Evolutionary conservation across 1,284 basidiomycete species (phyloP).

Genomic region (Apiotrichum akiyoshidainum): DNA sequence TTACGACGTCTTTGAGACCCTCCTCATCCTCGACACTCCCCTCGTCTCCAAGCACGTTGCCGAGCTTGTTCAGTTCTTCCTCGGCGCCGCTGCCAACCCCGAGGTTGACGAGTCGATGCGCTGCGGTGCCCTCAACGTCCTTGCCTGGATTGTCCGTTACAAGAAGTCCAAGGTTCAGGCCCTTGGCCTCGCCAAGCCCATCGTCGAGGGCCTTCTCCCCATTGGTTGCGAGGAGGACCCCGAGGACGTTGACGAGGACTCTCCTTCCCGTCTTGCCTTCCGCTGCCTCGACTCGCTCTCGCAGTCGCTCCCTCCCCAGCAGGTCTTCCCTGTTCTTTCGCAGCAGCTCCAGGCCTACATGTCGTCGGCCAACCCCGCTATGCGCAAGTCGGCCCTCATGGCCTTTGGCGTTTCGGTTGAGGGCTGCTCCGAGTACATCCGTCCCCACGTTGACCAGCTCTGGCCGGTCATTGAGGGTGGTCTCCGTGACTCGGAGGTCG

Average conservation of each 20-base stretch:
- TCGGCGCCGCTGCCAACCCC: conserved; percentile 77
- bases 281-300: conserved; percentile 93
- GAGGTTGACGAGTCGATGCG: conserved; percentile 77
- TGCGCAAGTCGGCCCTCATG: conserved; percentile 90
- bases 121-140: conserved; percentile 85
- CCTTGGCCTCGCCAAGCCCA: conserved; percentile 76
- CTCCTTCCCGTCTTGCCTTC: conserved; percentile 88
- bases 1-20: conserved; percentile 93
- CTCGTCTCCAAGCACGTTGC: conserved; percentile 84
- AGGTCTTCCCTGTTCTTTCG: conserved; percentile 93
- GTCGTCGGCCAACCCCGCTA: conserved; percentile 68
- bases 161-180: conserved; percentile 96
- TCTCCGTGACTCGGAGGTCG: conserved; percentile 75
- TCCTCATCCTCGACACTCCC: conserved; percentile 91
- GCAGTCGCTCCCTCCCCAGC: conserved; percentile 87
- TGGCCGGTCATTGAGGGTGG: conserved; percentile 95
- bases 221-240: conserved; percentile 86
- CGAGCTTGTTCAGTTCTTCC: conserved; percentile 84
- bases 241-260: conserved; percentile 74
- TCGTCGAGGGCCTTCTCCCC: conserved; percentile 88
- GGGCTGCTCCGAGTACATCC: conserved; percentile 97
- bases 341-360: conserved; percentile 78
- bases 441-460: conserved; percentile 83
- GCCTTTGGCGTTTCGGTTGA: conserved; percentile 95
- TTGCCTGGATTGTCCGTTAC: conserved; percentile 95